Base-by-base conservation (phyloP, 2,329 filamentous ascomycete genomes). In the Pyrenophora teres region DNA sequence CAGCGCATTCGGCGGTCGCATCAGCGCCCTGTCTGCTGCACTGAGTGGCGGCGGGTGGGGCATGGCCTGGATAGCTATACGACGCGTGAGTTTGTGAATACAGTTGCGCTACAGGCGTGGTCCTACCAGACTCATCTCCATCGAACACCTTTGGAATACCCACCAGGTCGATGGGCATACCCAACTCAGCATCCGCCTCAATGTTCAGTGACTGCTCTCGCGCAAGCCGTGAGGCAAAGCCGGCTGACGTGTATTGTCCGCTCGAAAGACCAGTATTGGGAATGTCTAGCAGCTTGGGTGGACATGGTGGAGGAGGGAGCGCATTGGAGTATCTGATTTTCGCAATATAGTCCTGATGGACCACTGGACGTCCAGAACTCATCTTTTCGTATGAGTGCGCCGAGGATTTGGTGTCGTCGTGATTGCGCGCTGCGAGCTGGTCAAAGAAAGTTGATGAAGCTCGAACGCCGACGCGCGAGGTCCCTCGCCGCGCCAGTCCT, bases 261-360 rank as follows among this genome's bases (percentile, higher is more conserved):
- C 87, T 89, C 35, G 89, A 83, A 13, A 97, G 83, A 36, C 94
- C 94, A 50, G 90, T 94, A 67, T 96, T 96, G 9, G 94, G 93
- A 55, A 99, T 96, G 62, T 97, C 91, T 65, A 99, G 88, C 57
- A 99, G 87, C 81, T 99, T 99, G 1, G 94, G 94, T 1, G 93
- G 92, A 71, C 92, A 92, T 48, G 93, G 91, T 47, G 94, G 94
- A 59, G 94, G 92, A 59, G 94, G 94, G 13, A 99, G 86, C 64
- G 91, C 88, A 84, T 99, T 99, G 69, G 91, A 92, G 75, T 95
- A 99, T 75, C 94, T 86, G 69, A 97, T 90, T 67, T 92, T 89
- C 59, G 92, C 93, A 72, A 99, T 96, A 77, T 97, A 97, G 77
- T 99, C 94, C 77, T 99, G 94, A 72, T 96, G 91, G 66, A 85